Evolutionary conservation across 345 rosid genomes (phyloP).

Genomic region (Moringa oleifera): DNA sequence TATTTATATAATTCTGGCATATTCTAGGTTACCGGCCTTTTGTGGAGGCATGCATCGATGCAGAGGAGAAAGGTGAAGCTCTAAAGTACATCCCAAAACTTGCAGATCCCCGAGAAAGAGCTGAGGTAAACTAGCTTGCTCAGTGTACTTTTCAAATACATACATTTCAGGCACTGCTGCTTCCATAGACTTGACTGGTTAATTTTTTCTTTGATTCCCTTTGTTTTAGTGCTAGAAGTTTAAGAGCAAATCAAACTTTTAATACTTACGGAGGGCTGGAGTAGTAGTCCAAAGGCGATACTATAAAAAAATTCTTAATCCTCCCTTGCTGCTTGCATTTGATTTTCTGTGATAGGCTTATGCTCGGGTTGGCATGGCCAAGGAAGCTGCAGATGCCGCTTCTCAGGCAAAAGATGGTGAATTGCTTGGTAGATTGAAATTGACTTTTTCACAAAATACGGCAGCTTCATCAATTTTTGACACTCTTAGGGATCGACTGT

Average conservation of each 20-base stretch:
- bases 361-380: slow-evolving; percentile 95
- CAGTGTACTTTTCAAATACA: not conserved
- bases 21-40: slow-evolving; percentile 82
- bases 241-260: not conserved
- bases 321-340: too few relatives aligned
- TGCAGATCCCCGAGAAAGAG: slow-evolving; percentile 82
- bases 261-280: too few relatives aligned
- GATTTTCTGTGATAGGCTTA: slow-evolving; percentile 47
- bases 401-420: slow-evolving; percentile 93
- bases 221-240: too few relatives aligned
- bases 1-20: slow-evolving; percentile 3
- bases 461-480: slow-evolving; percentile 82
- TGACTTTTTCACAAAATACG: slow-evolving; percentile 79
- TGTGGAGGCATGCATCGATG: slow-evolving; percentile 92
- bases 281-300: too few relatives aligned
- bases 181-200: not conserved
- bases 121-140: slow-evolving; percentile 52
- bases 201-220: not conserved
- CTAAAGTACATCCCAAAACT: slow-evolving; percentile 89
- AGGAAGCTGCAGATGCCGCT: slow-evolving; percentile 98
- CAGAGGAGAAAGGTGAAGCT: slow-evolving; percentile 87
- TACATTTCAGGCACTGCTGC: not conserved
- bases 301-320: too few relatives aligned
- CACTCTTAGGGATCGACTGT: slow-evolving; percentile 68
- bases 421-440: slow-evolving; percentile 75